These are phyloP conservation scores for Fraxinus cuspidata DNA, from an alignment of 257 asterid genomes.

Conservation along the genomic window DNA sequence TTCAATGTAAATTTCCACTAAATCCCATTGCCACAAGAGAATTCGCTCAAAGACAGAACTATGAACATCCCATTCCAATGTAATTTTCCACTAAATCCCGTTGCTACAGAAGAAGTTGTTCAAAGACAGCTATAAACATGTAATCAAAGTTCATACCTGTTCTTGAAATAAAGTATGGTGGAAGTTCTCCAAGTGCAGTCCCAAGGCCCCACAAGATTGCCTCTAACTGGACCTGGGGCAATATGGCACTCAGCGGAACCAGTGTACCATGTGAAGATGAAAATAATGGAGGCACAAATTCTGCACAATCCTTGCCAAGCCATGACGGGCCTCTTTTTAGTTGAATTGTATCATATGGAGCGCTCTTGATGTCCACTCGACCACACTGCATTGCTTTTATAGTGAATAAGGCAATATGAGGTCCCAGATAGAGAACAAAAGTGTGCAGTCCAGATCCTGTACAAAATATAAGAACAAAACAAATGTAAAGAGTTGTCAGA, in stretches of 20 bases:
- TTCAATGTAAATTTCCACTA: not conserved
- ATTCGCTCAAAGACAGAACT: not conserved
- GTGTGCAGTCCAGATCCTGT: constrained; percentile 97
- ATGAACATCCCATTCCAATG: not conserved
- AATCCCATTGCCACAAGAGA: not conserved
- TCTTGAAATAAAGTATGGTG: constrained; percentile 94
- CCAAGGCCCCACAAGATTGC: constrained; percentile 74
- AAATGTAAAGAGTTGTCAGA: constrained; percentile 10
- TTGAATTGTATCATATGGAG: constrained; percentile 88
- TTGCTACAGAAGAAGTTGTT: not conserved
- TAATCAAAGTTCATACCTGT: constrained; percentile 55
- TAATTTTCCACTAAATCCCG: not conserved
- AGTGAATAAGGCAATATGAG: constrained; percentile 88
- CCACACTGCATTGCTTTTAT: constrained; percentile 75
- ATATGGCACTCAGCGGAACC: constrained; percentile 45
- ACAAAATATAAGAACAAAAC: constrained; percentile 12
- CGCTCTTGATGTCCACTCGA: constrained; percentile 47
- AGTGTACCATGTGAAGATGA: constrained; percentile 48
- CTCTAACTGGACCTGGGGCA: constrained; percentile 53
- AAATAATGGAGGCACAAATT: constrained; percentile 71
- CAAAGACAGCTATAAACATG: not conserved
- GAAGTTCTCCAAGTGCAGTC: constrained; percentile 84
- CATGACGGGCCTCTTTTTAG: constrained; percentile 69
- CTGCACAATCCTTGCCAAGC: constrained; percentile 84
- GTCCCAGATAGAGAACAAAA: constrained; percentile 90